A percentile compares a stretch with the other conserved stretches of the same genome.
Evolutionary conservation across 129 eudicot genomes (phyloP).

Genomic region (Flaveria trinervia): DNA sequence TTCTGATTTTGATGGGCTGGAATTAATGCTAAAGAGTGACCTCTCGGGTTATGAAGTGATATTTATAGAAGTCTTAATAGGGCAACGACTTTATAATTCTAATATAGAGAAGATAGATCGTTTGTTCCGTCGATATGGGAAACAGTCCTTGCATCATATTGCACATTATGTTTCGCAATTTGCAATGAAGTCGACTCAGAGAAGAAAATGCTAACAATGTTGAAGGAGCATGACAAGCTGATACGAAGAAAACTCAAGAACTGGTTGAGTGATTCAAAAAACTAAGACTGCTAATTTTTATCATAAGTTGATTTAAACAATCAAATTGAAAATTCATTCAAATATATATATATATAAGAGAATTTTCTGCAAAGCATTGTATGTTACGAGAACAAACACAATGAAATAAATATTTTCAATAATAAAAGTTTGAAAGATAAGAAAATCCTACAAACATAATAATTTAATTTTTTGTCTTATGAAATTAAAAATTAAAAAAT

Average conservation of each 20-base stretch:
- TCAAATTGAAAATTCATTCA: too few species aligned
- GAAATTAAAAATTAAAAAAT: too few species aligned
- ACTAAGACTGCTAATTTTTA: background rate
- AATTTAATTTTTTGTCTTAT: too few species aligned
- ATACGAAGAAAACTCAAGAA: background rate
- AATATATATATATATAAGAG: too few species aligned
- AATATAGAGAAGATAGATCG: background rate
- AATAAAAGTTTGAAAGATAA: too few species aligned
- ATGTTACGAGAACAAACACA: too few species aligned
- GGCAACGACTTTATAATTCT: background rate
- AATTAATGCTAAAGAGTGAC: background rate
- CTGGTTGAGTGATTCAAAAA: background rate
- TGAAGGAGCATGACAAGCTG: background rate
- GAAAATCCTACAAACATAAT: too few species aligned
- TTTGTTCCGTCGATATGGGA: background rate
- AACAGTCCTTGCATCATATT: background rate
- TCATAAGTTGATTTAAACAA: too few species aligned
- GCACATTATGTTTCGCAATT: background rate
- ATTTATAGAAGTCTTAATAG: conserved; percentile 17
- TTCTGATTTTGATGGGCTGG: background rate
- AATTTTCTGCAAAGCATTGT: too few species aligned
- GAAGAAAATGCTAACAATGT: conserved; percentile 1
- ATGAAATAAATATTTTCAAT: too few species aligned
- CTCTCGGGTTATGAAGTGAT: conserved; percentile 4
- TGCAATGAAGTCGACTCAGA: conserved; percentile 22